phyloP scores from a whole-genome alignment of 345 rosid species.

The Punica granatum region DNA sequence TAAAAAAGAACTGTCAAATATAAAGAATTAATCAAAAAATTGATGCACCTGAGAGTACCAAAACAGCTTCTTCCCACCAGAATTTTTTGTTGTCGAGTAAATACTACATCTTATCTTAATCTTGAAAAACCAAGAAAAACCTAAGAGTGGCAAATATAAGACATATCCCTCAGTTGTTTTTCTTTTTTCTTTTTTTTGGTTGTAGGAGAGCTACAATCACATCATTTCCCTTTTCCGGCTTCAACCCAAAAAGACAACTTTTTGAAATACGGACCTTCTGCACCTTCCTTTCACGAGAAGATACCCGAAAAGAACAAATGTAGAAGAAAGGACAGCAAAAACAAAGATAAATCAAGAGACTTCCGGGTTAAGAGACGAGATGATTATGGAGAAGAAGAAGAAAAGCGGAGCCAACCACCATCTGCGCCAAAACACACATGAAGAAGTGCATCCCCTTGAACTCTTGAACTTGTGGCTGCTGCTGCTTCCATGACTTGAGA shows the following conservation, averaged over 20 bases:
- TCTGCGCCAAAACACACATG: not conserved
- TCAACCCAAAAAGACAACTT: constrained; percentile 34
- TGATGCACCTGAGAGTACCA: constrained; percentile 28
- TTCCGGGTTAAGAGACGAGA: constrained; percentile 13
- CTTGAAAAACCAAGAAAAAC: constrained; percentile 14
- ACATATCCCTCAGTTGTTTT: constrained; percentile 24
- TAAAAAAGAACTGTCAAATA: constrained; percentile 17
- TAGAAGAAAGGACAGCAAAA: constrained; percentile 2
- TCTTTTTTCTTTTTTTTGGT: constrained; percentile 15
- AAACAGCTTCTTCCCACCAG: constrained; percentile 49
- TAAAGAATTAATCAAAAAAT: constrained; percentile 44
- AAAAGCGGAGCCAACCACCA: constrained; percentile 18
- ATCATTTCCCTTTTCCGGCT: constrained; percentile 28
- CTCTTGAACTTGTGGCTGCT: constrained; percentile 19
- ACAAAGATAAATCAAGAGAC: not conserved
- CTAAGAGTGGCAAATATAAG: constrained; percentile 26
- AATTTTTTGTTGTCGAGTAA: constrained; percentile 3
- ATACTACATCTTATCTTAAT: constrained; percentile 27
- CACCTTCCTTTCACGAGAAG: constrained; percentile 44
- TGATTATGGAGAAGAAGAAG: not conserved
- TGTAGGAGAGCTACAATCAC: constrained; percentile 58
- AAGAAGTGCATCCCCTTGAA: constrained; percentile 40
- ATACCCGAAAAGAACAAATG: constrained; percentile 8
- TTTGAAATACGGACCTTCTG: constrained; percentile 4
- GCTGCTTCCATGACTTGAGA: not conserved